Evolutionary conservation across 352 stramenopile genomes (phyloP).

Genomic region (Phytopythium delawarense): DNA sequence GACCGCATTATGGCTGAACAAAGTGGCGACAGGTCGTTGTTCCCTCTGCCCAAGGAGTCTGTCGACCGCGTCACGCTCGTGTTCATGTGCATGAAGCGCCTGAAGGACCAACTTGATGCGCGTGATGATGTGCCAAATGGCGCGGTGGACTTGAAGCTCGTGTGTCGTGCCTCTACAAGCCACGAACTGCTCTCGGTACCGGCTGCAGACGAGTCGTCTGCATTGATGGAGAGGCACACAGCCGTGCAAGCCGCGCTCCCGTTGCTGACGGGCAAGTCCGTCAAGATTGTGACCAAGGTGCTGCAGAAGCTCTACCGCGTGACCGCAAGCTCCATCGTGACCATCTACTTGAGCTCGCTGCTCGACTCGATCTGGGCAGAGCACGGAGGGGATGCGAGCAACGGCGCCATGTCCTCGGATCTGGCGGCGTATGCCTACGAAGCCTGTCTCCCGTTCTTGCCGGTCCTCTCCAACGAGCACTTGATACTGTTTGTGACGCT

Average conservation of each 20-base stretch:
- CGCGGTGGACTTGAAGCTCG: conserved; percentile 48
- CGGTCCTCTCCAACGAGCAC: conserved; percentile 61
- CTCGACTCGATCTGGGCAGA: conserved; percentile 44
- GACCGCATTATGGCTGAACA: background rate
- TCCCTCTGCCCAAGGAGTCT: conserved; percentile 48
- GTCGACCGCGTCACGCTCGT: conserved; percentile 58
- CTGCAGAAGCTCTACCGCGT: conserved; percentile 64
- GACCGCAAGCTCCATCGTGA: conserved; percentile 52
- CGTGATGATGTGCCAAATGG: conserved; percentile 10
- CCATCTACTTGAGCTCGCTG: conserved; percentile 58
- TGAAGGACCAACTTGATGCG: conserved; percentile 40
- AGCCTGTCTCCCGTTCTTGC: conserved; percentile 55
- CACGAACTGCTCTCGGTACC: conserved; percentile 22
- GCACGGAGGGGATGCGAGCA: conserved; percentile 12
- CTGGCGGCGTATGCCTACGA: conserved; percentile 69
- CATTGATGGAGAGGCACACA: conserved; percentile 10
- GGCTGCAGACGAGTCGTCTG: background rate
- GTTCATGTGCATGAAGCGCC: conserved; percentile 77
- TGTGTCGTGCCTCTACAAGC: conserved; percentile 34
- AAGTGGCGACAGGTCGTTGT: conserved; percentile 15
- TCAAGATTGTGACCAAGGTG: conserved; percentile 75
- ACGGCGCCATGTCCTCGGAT: conserved; percentile 22
- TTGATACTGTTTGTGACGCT: conserved; percentile 51
- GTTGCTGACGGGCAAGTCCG: conserved; percentile 49
- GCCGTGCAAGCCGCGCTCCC: conserved; percentile 44